phyloP scores from a whole-genome alignment of 2,329 filamentous ascomycete genomes.

The Xylariales sp. region DNA sequence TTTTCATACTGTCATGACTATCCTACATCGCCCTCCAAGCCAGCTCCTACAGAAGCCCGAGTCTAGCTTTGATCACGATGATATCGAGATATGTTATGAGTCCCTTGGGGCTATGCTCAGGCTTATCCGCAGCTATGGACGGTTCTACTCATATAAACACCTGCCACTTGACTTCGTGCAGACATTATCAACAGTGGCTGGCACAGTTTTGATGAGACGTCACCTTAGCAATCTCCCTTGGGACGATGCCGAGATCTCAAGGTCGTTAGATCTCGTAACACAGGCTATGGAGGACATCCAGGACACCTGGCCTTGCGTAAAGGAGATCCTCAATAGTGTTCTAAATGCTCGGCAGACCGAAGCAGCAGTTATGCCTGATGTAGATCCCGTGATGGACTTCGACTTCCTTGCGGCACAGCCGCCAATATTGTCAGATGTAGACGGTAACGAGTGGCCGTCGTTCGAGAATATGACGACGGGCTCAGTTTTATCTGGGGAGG shows the following conservation, averaged over 20 bases:
- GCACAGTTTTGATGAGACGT: constrained; percentile 60
- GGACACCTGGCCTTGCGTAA: constrained; percentile 60
- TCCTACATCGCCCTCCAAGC: constrained; percentile 61
- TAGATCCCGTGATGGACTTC: constrained; percentile 43
- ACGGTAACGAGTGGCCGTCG: constrained; percentile 28
- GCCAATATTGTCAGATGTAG: constrained; percentile 14
- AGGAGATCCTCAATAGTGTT: constrained; percentile 55
- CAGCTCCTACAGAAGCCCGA: constrained; percentile 56
- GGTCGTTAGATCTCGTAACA: constrained; percentile 60
- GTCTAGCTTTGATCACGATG: constrained; percentile 52
- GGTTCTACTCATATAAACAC: constrained; percentile 57
- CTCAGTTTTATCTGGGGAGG: constrained; percentile 23
- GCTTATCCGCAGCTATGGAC: constrained; percentile 57
- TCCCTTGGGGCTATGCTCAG: constrained; percentile 59
- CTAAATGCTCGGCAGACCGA: constrained; percentile 38
- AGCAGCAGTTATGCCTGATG: constrained; percentile 30
- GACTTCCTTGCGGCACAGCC: constrained; percentile 38
- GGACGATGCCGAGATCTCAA: constrained; percentile 60
- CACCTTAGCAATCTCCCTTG: constrained; percentile 55
- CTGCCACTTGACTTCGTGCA: constrained; percentile 62
- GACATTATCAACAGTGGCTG: constrained; percentile 60
- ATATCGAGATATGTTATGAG: constrained; percentile 62
- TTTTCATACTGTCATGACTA: constrained; percentile 64
- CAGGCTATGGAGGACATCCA: constrained; percentile 65
- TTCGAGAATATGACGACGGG: constrained; percentile 36